A percentile compares a stretch with the other conserved stretches of the same genome.
These are phyloP conservation scores for Penicillium griseofulvum DNA, from an alignment of 2,329 filamentous ascomycete species.

Conservation along the genomic window DNA sequence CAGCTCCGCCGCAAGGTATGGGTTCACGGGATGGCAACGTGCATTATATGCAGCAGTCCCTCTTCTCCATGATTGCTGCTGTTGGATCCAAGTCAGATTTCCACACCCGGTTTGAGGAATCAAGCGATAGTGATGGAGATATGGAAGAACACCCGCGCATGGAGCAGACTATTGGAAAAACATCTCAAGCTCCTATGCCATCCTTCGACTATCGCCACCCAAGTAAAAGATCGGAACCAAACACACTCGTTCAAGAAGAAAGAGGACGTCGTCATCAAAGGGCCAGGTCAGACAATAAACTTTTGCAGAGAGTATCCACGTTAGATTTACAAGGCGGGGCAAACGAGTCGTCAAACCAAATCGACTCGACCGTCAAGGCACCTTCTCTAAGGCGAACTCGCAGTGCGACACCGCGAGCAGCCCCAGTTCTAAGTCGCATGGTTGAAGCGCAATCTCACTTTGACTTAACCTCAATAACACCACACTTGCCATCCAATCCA, in stretches of 20 bases:
- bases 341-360: conserved; percentile 22
- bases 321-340: conserved; percentile 40
- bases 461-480: conserved; percentile 22
- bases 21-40: conserved; percentile 43
- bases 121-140: conserved; percentile 73
- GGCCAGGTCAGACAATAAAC: conserved; percentile 62
- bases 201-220: conserved; percentile 3
- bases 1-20: conserved; percentile 49
- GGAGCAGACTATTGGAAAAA: neutral
- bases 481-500: conserved; percentile 20
- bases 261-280: conserved; percentile 54
- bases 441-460: conserved; percentile 68
- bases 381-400: conserved; percentile 28
- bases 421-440: conserved; percentile 75
- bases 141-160: conserved; percentile 31
- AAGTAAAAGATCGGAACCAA: conserved; percentile 2
- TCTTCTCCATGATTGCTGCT: conserved; percentile 88
- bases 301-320: conserved; percentile 60
- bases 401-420: conserved; percentile 51
- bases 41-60: conserved; percentile 84
- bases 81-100: conserved; percentile 81
- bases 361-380: conserved; percentile 17
- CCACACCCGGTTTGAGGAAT: conserved; percentile 76
- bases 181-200: conserved; percentile 1
- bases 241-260: conserved; percentile 22